Conservation (phyloP, 805 yeast species). For the Suhomyces sp. region DNA sequence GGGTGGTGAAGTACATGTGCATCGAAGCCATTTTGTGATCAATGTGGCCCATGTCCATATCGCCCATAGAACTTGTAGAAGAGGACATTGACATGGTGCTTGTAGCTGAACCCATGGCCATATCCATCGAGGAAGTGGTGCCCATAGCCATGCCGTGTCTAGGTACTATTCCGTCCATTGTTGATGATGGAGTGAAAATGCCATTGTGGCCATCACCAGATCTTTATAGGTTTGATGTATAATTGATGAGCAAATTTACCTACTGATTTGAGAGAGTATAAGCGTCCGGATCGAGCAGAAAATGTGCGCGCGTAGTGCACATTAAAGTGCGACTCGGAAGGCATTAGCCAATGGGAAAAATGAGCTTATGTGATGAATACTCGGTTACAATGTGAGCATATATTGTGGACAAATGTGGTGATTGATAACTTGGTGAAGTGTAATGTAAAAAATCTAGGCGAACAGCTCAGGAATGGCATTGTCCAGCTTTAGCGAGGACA, state of each 20-base stretch:
- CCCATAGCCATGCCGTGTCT: slow-evolving; percentile 4
- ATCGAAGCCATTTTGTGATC: slow-evolving; percentile 35
- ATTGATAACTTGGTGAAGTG: background rate
- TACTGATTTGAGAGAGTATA: background rate
- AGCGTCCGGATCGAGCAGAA: background rate
- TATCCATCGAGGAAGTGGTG: background rate
- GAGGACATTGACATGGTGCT: slow-evolving; percentile 7
- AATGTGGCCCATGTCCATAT: slow-evolving; percentile 14
- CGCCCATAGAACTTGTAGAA: slow-evolving; percentile 4
- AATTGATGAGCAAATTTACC: slow-evolving; percentile 2
- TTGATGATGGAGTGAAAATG: background rate
- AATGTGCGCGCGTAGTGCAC: background rate
- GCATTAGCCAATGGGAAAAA: background rate
- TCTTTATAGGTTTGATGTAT: background rate
- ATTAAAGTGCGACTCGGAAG: background rate
- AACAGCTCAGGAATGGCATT: background rate
- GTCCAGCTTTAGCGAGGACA: background rate
- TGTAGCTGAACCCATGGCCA: slow-evolving; percentile 6
- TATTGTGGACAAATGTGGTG: background rate
- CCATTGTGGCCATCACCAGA: background rate
- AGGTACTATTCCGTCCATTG: background rate
- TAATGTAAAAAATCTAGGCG: background rate
- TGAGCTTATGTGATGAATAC: background rate
- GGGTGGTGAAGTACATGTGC: slow-evolving; percentile 57
- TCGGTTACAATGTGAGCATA: background rate